Base-by-base conservation (phyloP, 164 flowering plant species). In the Chloranthus sessilifolius region DNA sequence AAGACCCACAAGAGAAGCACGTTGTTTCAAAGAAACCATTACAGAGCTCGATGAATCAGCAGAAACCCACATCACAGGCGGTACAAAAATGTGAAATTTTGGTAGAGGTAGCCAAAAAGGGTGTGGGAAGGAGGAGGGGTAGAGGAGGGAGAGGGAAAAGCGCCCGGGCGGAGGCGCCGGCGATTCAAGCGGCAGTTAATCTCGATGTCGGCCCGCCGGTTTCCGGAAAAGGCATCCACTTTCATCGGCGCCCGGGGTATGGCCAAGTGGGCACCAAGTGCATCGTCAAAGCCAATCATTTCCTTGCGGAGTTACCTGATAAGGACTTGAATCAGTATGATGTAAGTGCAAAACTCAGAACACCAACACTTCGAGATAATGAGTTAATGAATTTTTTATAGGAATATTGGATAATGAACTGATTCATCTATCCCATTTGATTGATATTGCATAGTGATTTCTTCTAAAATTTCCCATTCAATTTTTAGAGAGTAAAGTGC, bases 221-320 rank as follows among this genome's bases (percentile, higher is more conserved):
- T 40, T 71, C 67, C 7, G 55, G 64, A 44, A 63, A 58, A 60
- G 57, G 59, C 36, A 19, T 70, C 16, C 50, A 46, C 52, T 65
- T 65, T 24, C 67, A 48, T 7, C 47, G 53, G 27, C 50, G 73
- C 23, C 70, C 77, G 2, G 77, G 74, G 7, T 66, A 51, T 53
- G 80, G 77, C 5, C 64, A 64, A 26, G 37, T 47, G 20, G 80
- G 77, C n/a, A 66, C 58, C 19, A 72, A 61, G 52, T 66, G 68
- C 39, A 39, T 69, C 3, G 77, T 75, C 12, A 66, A 75, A 55
- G 77, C 74, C 29, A 75, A 75, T 44, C 65, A 75, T 52, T 72
- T 75, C 37, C 56, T 72, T 12, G 70, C 74, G 7, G 61, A 67
- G 50, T 22, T 75, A 8, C 65, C 74, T 0, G 67, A 59, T 22